Evolutionary conservation across 2,329 filamentous ascomycete genomes (phyloP).

Genomic region (Lachnellula cervina): DNA sequence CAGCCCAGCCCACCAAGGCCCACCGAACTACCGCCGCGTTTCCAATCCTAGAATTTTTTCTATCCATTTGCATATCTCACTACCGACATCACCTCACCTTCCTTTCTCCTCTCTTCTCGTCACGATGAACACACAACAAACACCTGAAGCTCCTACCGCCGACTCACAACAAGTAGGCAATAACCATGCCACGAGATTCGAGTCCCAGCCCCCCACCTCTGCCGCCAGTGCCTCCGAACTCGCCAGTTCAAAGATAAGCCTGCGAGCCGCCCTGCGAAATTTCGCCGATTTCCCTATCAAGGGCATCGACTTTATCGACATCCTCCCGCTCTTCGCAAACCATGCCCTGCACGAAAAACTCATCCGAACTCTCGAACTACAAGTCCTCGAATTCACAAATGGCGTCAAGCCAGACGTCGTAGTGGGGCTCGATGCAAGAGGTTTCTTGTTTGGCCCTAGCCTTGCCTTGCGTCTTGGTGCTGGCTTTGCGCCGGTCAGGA

Average conservation of each 20-base stretch:
- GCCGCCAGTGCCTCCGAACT: slow-evolving; percentile 32
- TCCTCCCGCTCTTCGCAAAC: slow-evolving; percentile 90
- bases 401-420: slow-evolving; percentile 74
- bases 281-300: slow-evolving; percentile 89
- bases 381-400: slow-evolving; percentile 62
- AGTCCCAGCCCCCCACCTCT: slow-evolving; percentile 29
- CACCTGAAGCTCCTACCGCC: slow-evolving; percentile 12
- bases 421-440: slow-evolving; percentile 87
- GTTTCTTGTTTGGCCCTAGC: slow-evolving; percentile 90
- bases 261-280: slow-evolving; percentile 71
- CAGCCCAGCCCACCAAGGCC: slow-evolving; percentile 7
- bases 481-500: slow-evolving; percentile 87
- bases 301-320: slow-evolving; percentile 96
- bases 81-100: slow-evolving; percentile 19
- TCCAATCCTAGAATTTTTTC: slow-evolving; percentile 18
- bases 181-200: slow-evolving; percentile 30
- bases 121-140: slow-evolving; percentile 28
- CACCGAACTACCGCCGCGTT: slow-evolving; percentile 12
- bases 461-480: slow-evolving; percentile 79
- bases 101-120: slow-evolving; percentile 25
- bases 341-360: slow-evolving; percentile 69
- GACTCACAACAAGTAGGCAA: slow-evolving; percentile 1
- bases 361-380: slow-evolving; percentile 78
- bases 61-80: slow-evolving; percentile 20
- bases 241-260: slow-evolving; percentile 56